These are phyloP conservation scores for Fraxinus quadrangulata DNA, from an alignment of 257 asterid species.

Conservation along the genomic window DNA sequence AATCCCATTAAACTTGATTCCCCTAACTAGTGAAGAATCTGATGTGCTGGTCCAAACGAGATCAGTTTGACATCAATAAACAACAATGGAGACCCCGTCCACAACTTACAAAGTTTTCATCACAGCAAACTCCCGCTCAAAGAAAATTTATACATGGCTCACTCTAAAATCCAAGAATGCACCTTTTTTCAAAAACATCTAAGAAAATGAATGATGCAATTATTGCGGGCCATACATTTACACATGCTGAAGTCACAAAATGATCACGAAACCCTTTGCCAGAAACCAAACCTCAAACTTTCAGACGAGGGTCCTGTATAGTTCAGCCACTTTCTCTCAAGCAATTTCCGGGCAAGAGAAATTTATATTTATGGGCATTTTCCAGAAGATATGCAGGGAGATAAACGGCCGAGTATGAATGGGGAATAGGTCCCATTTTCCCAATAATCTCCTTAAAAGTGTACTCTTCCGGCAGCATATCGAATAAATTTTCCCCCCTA, in stretches of 20 bases:
- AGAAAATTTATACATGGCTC: constrained; percentile 31
- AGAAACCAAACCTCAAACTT: constrained; percentile 37
- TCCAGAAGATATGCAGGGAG: constrained; percentile 82
- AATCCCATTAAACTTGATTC: background rate
- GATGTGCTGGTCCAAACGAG: background rate
- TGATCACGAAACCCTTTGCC: background rate
- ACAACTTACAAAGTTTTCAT: constrained; percentile 12
- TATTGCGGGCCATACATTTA: background rate
- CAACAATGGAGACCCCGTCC: constrained; percentile 18
- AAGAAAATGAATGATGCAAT: background rate
- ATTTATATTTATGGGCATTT: constrained; percentile 60
- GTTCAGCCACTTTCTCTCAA: constrained; percentile 64
- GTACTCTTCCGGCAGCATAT: constrained; percentile 85
- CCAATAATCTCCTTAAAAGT: constrained; percentile 22
- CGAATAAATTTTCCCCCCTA: constrained; percentile 74
- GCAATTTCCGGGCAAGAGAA: constrained; percentile 80
- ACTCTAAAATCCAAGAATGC: background rate
- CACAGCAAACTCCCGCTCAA: constrained; percentile 9
- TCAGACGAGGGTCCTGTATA: constrained; percentile 26
- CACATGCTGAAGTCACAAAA: background rate
- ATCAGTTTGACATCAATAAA: background rate
- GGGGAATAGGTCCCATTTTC: constrained; percentile 27
- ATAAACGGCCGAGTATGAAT: constrained; percentile 66
- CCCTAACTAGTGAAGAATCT: background rate
- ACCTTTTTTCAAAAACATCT: background rate